phyloP scores from a whole-genome alignment of 345 rosid species.

The Eucalyptus decipiens region DNA sequence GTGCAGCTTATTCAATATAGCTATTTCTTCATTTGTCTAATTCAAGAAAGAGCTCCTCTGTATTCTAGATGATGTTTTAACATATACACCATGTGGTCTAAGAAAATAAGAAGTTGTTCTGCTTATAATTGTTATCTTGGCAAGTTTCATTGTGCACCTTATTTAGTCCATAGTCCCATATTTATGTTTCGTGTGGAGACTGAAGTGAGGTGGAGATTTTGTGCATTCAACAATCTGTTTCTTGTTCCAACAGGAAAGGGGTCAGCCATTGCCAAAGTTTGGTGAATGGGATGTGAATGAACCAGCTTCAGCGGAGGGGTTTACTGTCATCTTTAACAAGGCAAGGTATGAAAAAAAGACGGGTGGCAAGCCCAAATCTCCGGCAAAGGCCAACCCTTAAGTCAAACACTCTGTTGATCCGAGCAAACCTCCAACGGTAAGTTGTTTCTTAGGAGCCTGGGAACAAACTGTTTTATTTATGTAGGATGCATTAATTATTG shows the following conservation, averaged over 20 bases:
- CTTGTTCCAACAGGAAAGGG: conserved; percentile 38
- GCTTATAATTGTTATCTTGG: neutral
- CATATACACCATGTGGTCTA: neutral
- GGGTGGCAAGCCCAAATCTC: conserved; percentile 61
- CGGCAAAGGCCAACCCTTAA: conserved; percentile 44
- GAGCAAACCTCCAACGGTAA: conserved; percentile 70
- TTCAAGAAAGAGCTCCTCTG: neutral
- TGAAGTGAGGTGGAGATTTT: neutral
- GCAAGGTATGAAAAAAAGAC: conserved; percentile 96
- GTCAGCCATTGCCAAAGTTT: conserved; percentile 84
- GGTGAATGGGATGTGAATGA: conserved; percentile 98
- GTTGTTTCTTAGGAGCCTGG: conserved; percentile 5
- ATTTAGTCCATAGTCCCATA: neutral
- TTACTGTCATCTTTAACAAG: conserved; percentile 86
- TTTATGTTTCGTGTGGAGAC: neutral
- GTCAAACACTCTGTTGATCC: conserved; percentile 44
- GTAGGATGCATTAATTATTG: neutral
- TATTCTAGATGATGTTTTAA: neutral
- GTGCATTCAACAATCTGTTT: neutral
- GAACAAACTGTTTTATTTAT: neutral
- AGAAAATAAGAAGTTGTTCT: neutral
- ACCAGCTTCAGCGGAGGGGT: conserved; percentile 92
- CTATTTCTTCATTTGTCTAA: neutral
- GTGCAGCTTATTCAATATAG: neutral
- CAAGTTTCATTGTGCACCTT: too few species aligned